A percentile compares a stretch with the other conserved stretches of the same genome.
Evolutionary conservation across 2,329 filamentous ascomycete genomes (phyloP).

Genomic region (Arthrobotrys pseudoclavata): DNA sequence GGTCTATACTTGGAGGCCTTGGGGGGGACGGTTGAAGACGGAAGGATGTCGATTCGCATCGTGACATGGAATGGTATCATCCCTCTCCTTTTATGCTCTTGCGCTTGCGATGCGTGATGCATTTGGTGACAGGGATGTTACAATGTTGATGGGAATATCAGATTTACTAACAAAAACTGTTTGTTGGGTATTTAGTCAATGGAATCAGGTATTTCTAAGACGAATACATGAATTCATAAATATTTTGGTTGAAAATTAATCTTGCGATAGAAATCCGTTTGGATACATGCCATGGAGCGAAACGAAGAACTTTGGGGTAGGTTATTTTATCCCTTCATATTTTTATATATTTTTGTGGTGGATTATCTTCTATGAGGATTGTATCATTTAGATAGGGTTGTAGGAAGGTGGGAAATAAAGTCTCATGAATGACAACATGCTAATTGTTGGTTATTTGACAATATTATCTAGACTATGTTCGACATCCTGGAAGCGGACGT

Average conservation of each 20-base stretch:
- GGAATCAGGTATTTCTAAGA: slow-evolving; percentile 75
- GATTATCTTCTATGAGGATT: no score
- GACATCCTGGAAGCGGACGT: slow-evolving; percentile 92
- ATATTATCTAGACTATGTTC: slow-evolving; percentile 81
- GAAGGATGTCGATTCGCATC: slow-evolving; percentile 80
- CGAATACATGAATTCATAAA: background rate
- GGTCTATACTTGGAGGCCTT: background rate
- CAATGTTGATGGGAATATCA: background rate
- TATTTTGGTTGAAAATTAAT: background rate
- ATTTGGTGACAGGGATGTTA: background rate
- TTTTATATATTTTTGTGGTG: background rate
- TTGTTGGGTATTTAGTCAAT: slow-evolving; percentile 73
- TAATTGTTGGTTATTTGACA: slow-evolving; percentile 4
- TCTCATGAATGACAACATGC: background rate
- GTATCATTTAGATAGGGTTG: no score
- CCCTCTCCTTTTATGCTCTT: background rate
- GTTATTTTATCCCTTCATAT: slow-evolving; percentile 16
- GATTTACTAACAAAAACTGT: slow-evolving; percentile 1
- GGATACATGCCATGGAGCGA: slow-evolving; percentile 86
- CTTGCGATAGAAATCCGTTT: slow-evolving; percentile 79
- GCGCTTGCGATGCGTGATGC: background rate
- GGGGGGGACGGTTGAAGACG: background rate
- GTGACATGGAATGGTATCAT: slow-evolving; percentile 85
- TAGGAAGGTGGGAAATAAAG: no score
- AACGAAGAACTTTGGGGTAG: slow-evolving; percentile 77